A percentile compares a stretch with the other conserved stretches of the same genome.
Evolutionary conservation across 2,329 filamentous ascomycete species (phyloP).

Genomic region (Monilinia fructicola): DNA sequence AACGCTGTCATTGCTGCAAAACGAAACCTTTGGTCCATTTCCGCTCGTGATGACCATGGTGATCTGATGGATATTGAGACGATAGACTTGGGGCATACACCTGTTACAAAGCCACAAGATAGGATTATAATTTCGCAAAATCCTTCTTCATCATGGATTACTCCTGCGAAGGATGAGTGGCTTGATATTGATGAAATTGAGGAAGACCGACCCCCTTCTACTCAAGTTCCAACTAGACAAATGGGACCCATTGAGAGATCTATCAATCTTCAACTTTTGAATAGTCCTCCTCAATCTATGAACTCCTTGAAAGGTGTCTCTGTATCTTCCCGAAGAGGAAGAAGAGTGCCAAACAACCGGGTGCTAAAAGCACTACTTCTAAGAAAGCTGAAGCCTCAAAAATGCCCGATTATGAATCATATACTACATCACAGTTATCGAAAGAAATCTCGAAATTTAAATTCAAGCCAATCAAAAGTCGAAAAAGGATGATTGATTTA

Average conservation of each 20-base stretch:
- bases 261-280: conserved; percentile 26
- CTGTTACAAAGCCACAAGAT: conserved; percentile 23
- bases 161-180: conserved; percentile 30
- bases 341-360: conserved; percentile 16
- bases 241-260: conserved; percentile 27
- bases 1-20: conserved; percentile 26
- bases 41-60: conserved; percentile 64
- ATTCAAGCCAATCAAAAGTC: conserved; percentile 69
- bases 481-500: conserved; percentile 67
- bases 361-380: conserved; percentile 23
- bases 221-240: conserved; percentile 17
- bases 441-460: conserved; percentile 63
- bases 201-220: conserved; percentile 17
- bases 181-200: conserved; percentile 33
- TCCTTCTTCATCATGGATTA: background rate
- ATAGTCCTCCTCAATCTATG: conserved; percentile 24
- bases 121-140: conserved; percentile 18
- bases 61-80: conserved; percentile 57
- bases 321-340: background rate
- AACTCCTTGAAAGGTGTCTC: conserved; percentile 6
- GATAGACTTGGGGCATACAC: conserved; percentile 54
- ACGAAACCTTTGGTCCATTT: conserved; percentile 66
- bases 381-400: conserved; percentile 1
- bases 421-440: conserved; percentile 62
- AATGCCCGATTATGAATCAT: conserved; percentile 58